phyloP scores from a whole-genome alignment of 371 early-diverging fungal genomes.

The Choanephora cucurbitarum region DNA sequence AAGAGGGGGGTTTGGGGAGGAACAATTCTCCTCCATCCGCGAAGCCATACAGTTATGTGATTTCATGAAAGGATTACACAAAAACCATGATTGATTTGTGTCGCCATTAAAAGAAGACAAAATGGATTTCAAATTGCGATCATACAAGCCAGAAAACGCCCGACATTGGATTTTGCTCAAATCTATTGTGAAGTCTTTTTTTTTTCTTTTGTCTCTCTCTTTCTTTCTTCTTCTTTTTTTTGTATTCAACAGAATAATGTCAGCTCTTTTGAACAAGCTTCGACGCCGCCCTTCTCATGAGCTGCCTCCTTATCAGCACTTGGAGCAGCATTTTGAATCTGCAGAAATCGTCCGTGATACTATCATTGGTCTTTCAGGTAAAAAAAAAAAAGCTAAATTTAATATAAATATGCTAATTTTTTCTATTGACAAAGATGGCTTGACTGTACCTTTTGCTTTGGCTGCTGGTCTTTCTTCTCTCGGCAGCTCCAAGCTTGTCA shows the following conservation, averaged over 20 bases:
- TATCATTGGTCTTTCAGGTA: conserved; percentile 68
- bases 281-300: conserved; percentile 42
- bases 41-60: no score
- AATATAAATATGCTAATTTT: not conserved
- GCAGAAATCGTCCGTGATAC: conserved; percentile 72
- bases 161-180: no score
- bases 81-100: no score
- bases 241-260: conserved; percentile 22
- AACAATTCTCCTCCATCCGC: no score
- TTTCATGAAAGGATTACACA: no score
- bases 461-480: conserved; percentile 73
- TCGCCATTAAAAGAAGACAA: no score
- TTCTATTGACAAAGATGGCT: conserved; percentile 52
- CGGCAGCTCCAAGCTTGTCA: conserved; percentile 60
- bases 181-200: not conserved
- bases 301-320: conserved; percentile 47
- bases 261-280: conserved; percentile 33
- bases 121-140: no score
- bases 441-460: conserved; percentile 79
- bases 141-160: no score
- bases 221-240: conserved; percentile 12
- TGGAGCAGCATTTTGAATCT: conserved; percentile 67
- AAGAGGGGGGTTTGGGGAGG: no score
- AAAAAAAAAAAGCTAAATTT: not conserved
- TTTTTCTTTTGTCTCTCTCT: conserved; percentile 5